phyloP scores from a whole-genome alignment of 768 basidiomycete species.

The Calocybe gangraenosa region DNA sequence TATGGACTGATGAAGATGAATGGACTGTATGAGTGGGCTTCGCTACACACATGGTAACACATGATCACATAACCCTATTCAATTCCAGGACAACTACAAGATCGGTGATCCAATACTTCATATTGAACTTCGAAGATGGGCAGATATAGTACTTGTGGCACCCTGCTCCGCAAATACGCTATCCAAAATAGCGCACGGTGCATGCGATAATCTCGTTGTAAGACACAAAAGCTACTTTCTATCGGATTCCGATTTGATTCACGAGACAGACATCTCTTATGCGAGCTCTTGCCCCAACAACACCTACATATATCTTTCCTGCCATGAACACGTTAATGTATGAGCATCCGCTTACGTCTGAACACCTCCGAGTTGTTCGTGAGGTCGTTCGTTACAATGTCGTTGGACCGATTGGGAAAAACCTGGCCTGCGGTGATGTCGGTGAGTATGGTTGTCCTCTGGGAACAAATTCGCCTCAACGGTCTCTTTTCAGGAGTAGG shows the following conservation, averaged over 20 bases:
- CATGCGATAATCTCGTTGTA: slow-evolving; percentile 90
- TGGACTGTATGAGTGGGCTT: slow-evolving; percentile 65
- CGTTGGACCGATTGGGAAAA: slow-evolving; percentile 85
- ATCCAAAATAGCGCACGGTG: slow-evolving; percentile 84
- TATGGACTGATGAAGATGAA: slow-evolving; percentile 92
- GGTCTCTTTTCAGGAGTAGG: slow-evolving; percentile 58
- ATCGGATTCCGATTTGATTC: neutral
- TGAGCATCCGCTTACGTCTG: slow-evolving; percentile 84
- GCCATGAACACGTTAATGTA: slow-evolving; percentile 99
- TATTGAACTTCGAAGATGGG: slow-evolving; percentile 93
- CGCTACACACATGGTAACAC: neutral
- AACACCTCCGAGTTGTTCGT: slow-evolving; percentile 71
- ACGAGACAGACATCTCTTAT: slow-evolving; percentile 65
- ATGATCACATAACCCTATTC: slow-evolving; percentile 1
- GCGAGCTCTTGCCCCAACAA: slow-evolving; percentile 77
- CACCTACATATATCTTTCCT: slow-evolving; percentile 88
- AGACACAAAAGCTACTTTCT: neutral
- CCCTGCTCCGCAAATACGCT: slow-evolving; percentile 98
- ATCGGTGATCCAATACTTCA: slow-evolving; percentile 93
- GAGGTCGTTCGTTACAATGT: slow-evolving; percentile 79
- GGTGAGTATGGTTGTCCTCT: slow-evolving; percentile 44
- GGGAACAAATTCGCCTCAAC: neutral
- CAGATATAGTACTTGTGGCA: slow-evolving; percentile 90
- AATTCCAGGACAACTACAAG: slow-evolving; percentile 65
- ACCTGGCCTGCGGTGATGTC: slow-evolving; percentile 86